Evolutionary conservation across 2,329 filamentous ascomycete genomes (phyloP), one percentile per base, ranked within the genome.

Genomic region (Diaporthe humulicola): DNA sequence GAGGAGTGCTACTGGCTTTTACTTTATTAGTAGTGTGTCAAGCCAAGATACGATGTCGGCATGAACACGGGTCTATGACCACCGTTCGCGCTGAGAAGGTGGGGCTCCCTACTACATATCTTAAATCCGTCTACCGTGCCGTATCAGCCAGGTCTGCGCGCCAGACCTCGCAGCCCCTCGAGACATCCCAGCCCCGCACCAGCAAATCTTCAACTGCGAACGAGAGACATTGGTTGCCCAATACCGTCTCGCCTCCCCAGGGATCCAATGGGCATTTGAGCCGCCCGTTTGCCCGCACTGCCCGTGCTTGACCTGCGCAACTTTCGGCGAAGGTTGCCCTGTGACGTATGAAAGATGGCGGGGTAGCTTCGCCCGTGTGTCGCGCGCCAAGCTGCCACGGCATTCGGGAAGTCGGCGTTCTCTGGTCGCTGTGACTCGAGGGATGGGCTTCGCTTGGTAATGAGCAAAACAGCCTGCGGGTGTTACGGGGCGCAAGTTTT

Each of bases 1-100:
- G 78, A 72, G 78, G 78, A 6, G 80, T 79, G 64, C 22, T 50
- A n/a, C 22, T 50, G 77, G 77, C 9, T 22, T 45, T 70, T 30
- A 3, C 33, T 74, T 72, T 50, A 60, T 60, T 58, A 71, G n/a
- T 48, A 61, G 30, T 38, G 42, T 38, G 70, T 19, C 40, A 48
- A 45, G 54, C 45, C 69, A 50, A 71, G 69, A 71, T 71, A 71
- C 70, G 70, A 71, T 71, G 70, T 71, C 70, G 70, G 70, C 36
- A 67, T 36, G 61, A 50, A 52, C 61, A 38, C 42, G 61, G 61
- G 42, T 67, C 61, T 52, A 67, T 67, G 61, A 52, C 61, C 61
- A 50, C 70, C 56, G 70, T 71, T 58, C 58, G 42, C 42, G 70
- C 56, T 42, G 33, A n/a, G 40, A 33, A 48, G 42, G 70, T 58